phyloP scores from a whole-genome alignment of 805 yeast genomes.

The Monosporozyma aerobia region DNA sequence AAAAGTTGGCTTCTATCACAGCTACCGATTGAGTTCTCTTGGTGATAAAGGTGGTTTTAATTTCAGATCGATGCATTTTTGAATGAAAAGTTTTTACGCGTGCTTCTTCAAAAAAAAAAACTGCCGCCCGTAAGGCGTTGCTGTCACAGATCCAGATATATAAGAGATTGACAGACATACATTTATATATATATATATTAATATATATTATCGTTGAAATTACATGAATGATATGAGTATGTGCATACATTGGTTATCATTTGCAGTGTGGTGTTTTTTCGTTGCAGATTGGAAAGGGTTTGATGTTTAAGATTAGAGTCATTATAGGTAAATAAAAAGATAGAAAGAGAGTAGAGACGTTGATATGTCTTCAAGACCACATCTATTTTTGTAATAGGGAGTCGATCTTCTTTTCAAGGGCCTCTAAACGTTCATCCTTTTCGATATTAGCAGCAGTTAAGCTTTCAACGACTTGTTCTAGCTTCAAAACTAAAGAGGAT shows the following conservation, averaged over 20 bases:
- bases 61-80: background rate
- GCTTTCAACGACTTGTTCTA: slow-evolving; percentile 47
- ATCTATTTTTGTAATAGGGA: slow-evolving; percentile 30
- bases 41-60: background rate
- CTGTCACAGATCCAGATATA: background rate
- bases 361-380: slow-evolving; percentile 18
- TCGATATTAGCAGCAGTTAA: slow-evolving; percentile 47
- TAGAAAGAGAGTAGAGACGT: background rate
- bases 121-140: background rate
- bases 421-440: slow-evolving; percentile 52
- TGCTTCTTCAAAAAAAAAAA: background rate
- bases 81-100: background rate
- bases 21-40: background rate
- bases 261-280: background rate
- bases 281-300: background rate
- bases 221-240: background rate
- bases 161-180: background rate
- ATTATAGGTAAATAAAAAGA: background rate
- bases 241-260: background rate
- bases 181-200: too few relatives aligned
- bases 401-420: slow-evolving; percentile 55
- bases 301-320: background rate
- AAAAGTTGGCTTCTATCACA: background rate
- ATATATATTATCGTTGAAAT: background rate
- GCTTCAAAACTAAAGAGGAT: slow-evolving; percentile 44